Evolutionary conservation across 768 basidiomycete genomes (phyloP).

Genomic region (Xerocomellus chrysenteron): DNA sequence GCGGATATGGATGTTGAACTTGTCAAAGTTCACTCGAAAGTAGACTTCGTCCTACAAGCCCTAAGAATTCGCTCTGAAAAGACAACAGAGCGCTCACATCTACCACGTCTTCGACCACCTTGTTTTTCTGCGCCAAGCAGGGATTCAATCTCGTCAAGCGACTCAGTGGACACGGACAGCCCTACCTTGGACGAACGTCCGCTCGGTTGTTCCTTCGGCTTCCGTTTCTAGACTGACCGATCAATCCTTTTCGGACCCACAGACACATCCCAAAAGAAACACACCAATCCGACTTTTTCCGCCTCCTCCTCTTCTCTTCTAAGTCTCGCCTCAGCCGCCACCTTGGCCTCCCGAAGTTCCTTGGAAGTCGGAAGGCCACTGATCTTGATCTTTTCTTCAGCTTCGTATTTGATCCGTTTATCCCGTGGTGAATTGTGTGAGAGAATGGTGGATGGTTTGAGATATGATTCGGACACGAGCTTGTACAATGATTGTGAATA

Average conservation of each 20-base stretch:
- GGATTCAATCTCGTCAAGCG: conserved; percentile 18
- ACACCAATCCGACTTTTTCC: conserved; percentile 70
- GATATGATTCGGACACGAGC: conserved; percentile 69
- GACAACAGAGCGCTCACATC: conserved; percentile 53
- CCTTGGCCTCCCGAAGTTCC: conserved; percentile 71
- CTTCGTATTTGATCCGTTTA: conserved; percentile 76
- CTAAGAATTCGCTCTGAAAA: not conserved
- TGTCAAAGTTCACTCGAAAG: conserved; percentile 88
- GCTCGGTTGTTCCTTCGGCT: conserved; percentile 44
- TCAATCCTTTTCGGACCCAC: conserved; percentile 11
- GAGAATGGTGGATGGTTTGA: conserved; percentile 75
- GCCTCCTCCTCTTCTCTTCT: conserved; percentile 72
- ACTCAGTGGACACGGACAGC: not conserved
- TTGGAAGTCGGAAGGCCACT: conserved; percentile 77
- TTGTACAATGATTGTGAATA: conserved; percentile 65
- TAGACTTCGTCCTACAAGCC: conserved; percentile 60
- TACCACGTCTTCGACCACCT: conserved; percentile 51
- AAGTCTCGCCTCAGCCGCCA: conserved; percentile 59
- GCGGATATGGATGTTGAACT: conserved; percentile 82
- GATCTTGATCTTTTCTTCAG: conserved; percentile 73
- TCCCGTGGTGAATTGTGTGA: conserved; percentile 81
- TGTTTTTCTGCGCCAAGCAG: conserved; percentile 40
- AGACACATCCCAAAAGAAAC: conserved; percentile 21
- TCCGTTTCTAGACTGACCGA: conserved; percentile 55
- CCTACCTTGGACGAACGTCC: conserved; percentile 56